Conservation (phyloP, 768 basidiomycete genomes). For the Suillus sp. region DNA sequence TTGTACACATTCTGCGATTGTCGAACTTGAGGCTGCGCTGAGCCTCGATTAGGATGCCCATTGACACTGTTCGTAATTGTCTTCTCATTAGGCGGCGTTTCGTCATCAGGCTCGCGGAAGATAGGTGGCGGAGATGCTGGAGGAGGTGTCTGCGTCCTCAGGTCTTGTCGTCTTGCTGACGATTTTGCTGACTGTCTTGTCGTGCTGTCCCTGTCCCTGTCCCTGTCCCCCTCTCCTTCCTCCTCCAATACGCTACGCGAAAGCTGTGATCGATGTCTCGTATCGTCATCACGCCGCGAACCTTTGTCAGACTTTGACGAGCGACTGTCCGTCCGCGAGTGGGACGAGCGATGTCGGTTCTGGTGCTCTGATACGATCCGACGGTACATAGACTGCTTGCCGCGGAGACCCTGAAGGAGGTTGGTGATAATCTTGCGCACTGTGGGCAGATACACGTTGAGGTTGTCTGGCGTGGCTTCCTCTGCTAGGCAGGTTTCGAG, state of each 20-base stretch:
- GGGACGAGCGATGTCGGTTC: slow-evolving; percentile 49
- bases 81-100: slow-evolving; percentile 22
- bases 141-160: slow-evolving; percentile 23
- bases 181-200: slow-evolving; percentile 46
- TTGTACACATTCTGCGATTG: slow-evolving; percentile 17
- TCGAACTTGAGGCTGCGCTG: slow-evolving; percentile 21
- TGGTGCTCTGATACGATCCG: slow-evolving; percentile 67
- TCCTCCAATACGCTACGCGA: slow-evolving; percentile 45
- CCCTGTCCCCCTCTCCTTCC: slow-evolving; percentile 34
- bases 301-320: slow-evolving; percentile 50
- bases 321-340: slow-evolving; percentile 60
- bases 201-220: slow-evolving; percentile 44
- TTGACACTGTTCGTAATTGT: slow-evolving; percentile 13
- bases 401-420: slow-evolving; percentile 90
- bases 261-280: slow-evolving; percentile 49
- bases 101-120: slow-evolving; percentile 36
- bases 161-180: slow-evolving; percentile 37
- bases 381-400: slow-evolving; percentile 88
- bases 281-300: slow-evolving; percentile 44
- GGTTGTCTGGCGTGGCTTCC: slow-evolving; percentile 81
- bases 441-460: slow-evolving; percentile 86
- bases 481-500: slow-evolving; percentile 92
- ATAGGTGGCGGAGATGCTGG: slow-evolving; percentile 33
- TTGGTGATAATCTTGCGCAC: slow-evolving; percentile 92
- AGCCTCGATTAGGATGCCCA: slow-evolving; percentile 15